These are phyloP conservation scores for Xylariaceae sp. DNA, from an alignment of 2,329 filamentous ascomycete genomes.

Conservation along the genomic window DNA sequence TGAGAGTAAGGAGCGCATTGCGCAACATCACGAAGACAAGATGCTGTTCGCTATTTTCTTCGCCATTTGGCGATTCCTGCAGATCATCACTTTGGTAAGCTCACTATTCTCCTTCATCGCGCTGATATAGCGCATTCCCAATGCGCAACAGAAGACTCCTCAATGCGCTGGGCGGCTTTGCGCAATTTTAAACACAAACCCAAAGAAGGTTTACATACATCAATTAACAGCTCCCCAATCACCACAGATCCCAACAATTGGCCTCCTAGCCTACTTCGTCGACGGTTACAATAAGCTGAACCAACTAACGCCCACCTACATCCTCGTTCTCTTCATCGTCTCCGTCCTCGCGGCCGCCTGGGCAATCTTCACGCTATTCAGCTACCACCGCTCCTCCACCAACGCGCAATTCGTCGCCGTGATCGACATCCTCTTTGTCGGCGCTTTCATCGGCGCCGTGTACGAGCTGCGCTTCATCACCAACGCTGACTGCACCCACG, in stretches of 20 bases:
- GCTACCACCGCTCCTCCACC: slow-evolving; percentile 66
- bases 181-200: no score
- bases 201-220: no score
- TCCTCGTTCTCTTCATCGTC: slow-evolving; percentile 73
- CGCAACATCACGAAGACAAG: slow-evolving; percentile 32
- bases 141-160: not conserved
- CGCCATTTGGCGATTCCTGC: slow-evolving; percentile 65
- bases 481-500: slow-evolving; percentile 70
- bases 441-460: slow-evolving; percentile 68
- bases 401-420: slow-evolving; percentile 68
- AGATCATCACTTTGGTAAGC: slow-evolving; percentile 69
- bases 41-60: slow-evolving; percentile 72
- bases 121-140: not conserved
- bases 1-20: not conserved
- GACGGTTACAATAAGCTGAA: slow-evolving; percentile 64
- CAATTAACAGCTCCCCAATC: not conserved
- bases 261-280: slow-evolving; percentile 73
- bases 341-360: slow-evolving; percentile 68
- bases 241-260: slow-evolving; percentile 67
- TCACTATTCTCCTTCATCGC: not conserved
- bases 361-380: slow-evolving; percentile 70
- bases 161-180: no score
- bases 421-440: slow-evolving; percentile 67
- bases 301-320: slow-evolving; percentile 64
- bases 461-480: slow-evolving; percentile 66